Base-by-base conservation (phyloP, 1,139 yeast species). In the Magnusiomyces suaveolens region DNA sequence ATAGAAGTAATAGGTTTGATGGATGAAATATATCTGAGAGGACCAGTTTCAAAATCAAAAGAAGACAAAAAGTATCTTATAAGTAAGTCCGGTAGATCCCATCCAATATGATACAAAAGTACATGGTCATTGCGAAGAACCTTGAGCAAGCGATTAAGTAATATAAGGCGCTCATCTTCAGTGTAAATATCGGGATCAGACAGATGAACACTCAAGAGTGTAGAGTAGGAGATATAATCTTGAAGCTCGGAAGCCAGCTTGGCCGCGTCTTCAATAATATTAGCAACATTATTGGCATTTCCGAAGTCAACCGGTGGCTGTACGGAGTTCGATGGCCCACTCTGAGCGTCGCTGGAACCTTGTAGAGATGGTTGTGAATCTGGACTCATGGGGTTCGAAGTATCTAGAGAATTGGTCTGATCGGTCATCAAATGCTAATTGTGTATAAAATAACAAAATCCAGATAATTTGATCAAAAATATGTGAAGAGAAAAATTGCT, bases 11-110 rank as follows among this genome's bases (percentile, higher is more conserved):
- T 65, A 0, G 60, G 53, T 3, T 60, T 56, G 21, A 73, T 59
- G 33, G 60, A 57, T 3, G 68, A 62, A 16, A 60, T 56, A 2
- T 32, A 18, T 24, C 53, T 54, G 25, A 64, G 50, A 1, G 54
- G 56, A 62, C 70, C 48, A n/a, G 8, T 6, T 14, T 56, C 63
- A 60, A 66, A 57, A 57, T 57, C 47, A 52, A 61, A 57, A 56
- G 63, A 24, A 8, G 60, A 51, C 24, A 59, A 66, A 26, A 70
- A 60, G 56, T 65, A 70, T 25, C 65, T 63, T 46, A 87, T 64
- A 21, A 89, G 63, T 48, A 86, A 65, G 36, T 74, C 76, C 0
- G 96, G 96, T 24, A 89, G 66, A 66, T 89, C 96, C 97, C 97
- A 89, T 1, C 95, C 95, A 56, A 87, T 79, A 61, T 84, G 87